phyloP scores from a whole-genome alignment of 352 stramenopile genomes.

The Phytophthora foliorum region DNA sequence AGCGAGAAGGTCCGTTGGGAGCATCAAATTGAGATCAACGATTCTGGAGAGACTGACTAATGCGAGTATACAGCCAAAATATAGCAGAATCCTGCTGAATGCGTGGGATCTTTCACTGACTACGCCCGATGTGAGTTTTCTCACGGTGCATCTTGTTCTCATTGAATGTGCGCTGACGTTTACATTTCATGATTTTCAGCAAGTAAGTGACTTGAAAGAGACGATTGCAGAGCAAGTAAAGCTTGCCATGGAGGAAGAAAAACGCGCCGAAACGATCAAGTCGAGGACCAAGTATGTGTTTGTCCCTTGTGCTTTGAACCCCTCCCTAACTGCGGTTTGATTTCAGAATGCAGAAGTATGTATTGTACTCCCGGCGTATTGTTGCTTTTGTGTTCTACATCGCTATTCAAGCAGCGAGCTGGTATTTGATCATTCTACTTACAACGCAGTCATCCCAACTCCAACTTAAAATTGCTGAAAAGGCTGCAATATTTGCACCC shows the following conservation, averaged over 20 bases:
- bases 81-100: constrained; percentile 72
- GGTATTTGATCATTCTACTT: constrained; percentile 79
- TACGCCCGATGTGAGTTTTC: constrained; percentile 46
- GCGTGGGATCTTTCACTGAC: constrained; percentile 76
- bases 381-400: constrained; percentile 70
- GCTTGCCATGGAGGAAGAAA: constrained; percentile 65
- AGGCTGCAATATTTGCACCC: constrained; percentile 53
- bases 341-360: constrained; percentile 59
- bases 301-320: background rate
- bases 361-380: constrained; percentile 59
- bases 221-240: constrained; percentile 72
- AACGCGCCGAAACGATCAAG: constrained; percentile 57
- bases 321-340: background rate
- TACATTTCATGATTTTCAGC: constrained; percentile 35
- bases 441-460: constrained; percentile 77
- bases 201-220: constrained; percentile 67
- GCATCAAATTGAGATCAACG: background rate
- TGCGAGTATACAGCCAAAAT: constrained; percentile 49
- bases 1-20: constrained; percentile 46
- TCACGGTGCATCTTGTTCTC: background rate
- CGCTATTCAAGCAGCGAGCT: constrained; percentile 67
- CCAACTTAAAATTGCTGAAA: constrained; percentile 50
- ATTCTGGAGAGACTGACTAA: background rate
- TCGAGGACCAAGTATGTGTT: constrained; percentile 53
- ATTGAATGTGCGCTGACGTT: background rate